Evolutionary conservation across 1,139 yeast species (phyloP), one percentile per base, ranked within the genome.

Genomic region (Hansenula sp.): DNA sequence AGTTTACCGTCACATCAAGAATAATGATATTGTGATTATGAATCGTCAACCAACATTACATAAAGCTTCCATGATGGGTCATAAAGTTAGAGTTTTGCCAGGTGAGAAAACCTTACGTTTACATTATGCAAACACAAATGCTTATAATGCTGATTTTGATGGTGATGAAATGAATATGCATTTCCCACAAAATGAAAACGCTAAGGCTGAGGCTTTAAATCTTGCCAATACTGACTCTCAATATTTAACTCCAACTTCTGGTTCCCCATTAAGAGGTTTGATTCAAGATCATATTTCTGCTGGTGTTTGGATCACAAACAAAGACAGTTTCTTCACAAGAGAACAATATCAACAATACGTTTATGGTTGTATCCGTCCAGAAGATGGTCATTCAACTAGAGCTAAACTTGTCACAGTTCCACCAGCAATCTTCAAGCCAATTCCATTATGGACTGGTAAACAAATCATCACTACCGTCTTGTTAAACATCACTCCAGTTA

Each of bases 161-260:
- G 99, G 99, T 71, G 99, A 94, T 68, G 99, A 94, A 71, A 94
- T 94, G 99, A 94, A 94, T 63, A 85, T 94, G 97, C 99, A 94
- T 69, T 92, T 94, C 73, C 99, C 99, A 25, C 99, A 94, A 69
- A 90, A 87, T 64, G 97, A 92, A 69, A 88, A 88, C 56, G 98
- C 98, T 13, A 82, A 92, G 58, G 94, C 98, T 24, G 99, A 94
- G 69, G 98, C 98, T 4, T 73, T 88, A 57, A 78, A 88, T 61
- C 75, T 94, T 60, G 98, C 98, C 36, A 89, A 92, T 62, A 92
- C 98, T 11, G 97, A 94, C 65, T 86, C 95, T 46, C 98, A 92
- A 68, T 94, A 94, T 62, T 75, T 94, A 60, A 92, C 98, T 12
- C 98, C 99, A 40, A 94, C 99, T 16, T 88, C 97, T 9, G 99